Evolutionary conservation across 139 green algal genomes (phyloP).

Genomic region (Picochlorum sp.): DNA sequence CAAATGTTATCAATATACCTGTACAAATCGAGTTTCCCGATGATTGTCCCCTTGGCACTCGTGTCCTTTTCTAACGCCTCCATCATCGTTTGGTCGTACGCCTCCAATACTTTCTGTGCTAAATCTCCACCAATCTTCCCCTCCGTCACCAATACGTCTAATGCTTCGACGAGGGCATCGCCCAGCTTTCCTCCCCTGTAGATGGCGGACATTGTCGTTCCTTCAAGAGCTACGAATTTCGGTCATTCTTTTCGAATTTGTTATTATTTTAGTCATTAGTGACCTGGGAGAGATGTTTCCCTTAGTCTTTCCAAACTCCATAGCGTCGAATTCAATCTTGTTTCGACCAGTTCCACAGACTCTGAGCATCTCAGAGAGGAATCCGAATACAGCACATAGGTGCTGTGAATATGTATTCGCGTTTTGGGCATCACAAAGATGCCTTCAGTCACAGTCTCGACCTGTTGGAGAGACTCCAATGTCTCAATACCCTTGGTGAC

Average conservation of each 20-base stretch:
- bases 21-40: conserved; percentile 44
- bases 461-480: conserved; percentile 55
- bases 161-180: conserved; percentile 31
- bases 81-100: conserved; percentile 22
- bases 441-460: conserved; percentile 61
- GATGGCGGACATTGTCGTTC: conserved; percentile 7
- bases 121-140: conserved; percentile 35
- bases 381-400: conserved; percentile 40
- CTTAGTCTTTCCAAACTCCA: neutral
- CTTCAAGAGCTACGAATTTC: neutral
- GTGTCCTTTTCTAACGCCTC: conserved; percentile 16
- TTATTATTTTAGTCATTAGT: no score
- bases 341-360: neutral
- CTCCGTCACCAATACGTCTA: conserved; percentile 31
- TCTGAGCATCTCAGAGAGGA: neutral
- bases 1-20: conserved; percentile 46
- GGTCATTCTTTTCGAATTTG: neutral
- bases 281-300: neutral
- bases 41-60: conserved; percentile 22
- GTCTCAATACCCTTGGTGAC: conserved; percentile 68
- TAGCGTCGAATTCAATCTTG: neutral
- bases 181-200: conserved; percentile 34
- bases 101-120: conserved; percentile 28
- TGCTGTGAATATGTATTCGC: conserved; percentile 62
- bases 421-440: conserved; percentile 83